Evolutionary conservation across 495 filamentous ascomycete genomes (phyloP).

Genomic region (Durotheca rogersii): DNA sequence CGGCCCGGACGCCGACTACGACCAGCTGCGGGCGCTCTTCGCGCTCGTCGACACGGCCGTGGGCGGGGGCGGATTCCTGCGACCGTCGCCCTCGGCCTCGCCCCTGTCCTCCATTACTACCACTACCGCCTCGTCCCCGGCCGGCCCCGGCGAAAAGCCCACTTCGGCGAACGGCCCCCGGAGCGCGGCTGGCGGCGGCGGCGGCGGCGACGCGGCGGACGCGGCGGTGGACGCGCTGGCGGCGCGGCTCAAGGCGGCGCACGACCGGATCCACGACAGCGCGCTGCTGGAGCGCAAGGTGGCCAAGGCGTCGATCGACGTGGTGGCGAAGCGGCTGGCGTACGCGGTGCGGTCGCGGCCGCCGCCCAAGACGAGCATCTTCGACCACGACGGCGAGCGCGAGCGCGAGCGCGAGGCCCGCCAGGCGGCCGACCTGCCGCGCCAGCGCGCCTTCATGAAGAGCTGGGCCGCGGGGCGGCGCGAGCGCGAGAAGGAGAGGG

Average conservation of each 20-base stretch:
- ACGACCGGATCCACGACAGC: constrained; percentile 71
- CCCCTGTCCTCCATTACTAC: constrained; percentile 18
- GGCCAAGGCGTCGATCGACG: constrained; percentile 70
- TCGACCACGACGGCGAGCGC: constrained; percentile 41
- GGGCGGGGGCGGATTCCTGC: constrained; percentile 55
- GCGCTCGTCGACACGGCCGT: constrained; percentile 72
- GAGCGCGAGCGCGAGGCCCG: too few relatives aligned
- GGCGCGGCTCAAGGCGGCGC: constrained; percentile 62
- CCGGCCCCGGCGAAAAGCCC: too few relatives aligned
- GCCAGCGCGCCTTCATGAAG: constrained; percentile 46
- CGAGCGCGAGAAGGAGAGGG: too few relatives aligned
- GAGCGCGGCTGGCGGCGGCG: constrained; percentile 25
- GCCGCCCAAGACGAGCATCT: constrained; percentile 58
- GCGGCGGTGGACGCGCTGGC: constrained; percentile 65
- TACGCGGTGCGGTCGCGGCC: constrained; percentile 69
- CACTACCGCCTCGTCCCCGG: too few relatives aligned
- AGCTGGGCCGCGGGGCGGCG: constrained; percentile 39
- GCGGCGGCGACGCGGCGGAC: constrained; percentile 60
- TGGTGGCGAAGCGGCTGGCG: constrained; percentile 67
- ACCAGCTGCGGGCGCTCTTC: constrained; percentile 60
- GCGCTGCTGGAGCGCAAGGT: constrained; percentile 69
- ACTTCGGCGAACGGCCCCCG: too few relatives aligned
- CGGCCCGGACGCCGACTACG: constrained; percentile 60
- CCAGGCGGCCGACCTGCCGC: constrained; percentile 33
- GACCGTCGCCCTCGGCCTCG: constrained; percentile 14